phyloP scores from a whole-genome alignment of 2,329 filamentous ascomycete species.

The Trichoderma guizhouense region DNA sequence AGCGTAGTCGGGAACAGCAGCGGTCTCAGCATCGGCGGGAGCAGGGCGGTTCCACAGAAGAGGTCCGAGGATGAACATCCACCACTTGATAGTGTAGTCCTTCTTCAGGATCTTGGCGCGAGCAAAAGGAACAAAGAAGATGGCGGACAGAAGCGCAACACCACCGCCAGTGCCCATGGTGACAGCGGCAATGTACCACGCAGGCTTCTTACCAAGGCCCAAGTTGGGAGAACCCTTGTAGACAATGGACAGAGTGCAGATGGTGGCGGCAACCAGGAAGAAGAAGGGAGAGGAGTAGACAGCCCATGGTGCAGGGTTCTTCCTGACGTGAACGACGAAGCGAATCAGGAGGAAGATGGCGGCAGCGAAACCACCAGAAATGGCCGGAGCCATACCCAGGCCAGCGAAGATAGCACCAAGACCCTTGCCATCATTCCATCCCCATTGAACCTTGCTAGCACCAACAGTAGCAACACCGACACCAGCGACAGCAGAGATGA shows the following conservation, averaged over 20 bases:
- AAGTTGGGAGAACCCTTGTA: constrained; percentile 76
- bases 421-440: constrained; percentile 65
- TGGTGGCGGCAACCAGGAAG: constrained; percentile 71
- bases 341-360: constrained; percentile 67
- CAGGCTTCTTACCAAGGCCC: constrained; percentile 61
- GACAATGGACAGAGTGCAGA: constrained; percentile 74
- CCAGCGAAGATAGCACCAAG: constrained; percentile 70
- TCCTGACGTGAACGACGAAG: constrained; percentile 64
- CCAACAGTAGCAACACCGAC: constrained; percentile 65
- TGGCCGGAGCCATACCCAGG: constrained; percentile 66
- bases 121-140: constrained; percentile 73
- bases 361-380: constrained; percentile 61
- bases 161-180: constrained; percentile 62
- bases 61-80: constrained; percentile 59
- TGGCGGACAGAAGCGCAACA: constrained; percentile 53
- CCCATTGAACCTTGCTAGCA: constrained; percentile 61
- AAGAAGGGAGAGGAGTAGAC: constrained; percentile 71
- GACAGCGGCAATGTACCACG: constrained; percentile 64
- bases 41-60: constrained; percentile 59
- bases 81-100: constrained; percentile 63
- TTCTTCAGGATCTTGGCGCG: constrained; percentile 65
- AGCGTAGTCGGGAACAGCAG: constrained; percentile 70
- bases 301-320: constrained; percentile 68
- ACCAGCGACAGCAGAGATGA: constrained; percentile 64
- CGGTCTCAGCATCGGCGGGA: constrained; percentile 49